Evolutionary conservation across 2,329 filamentous ascomycete genomes (phyloP).

Genomic region (Cercospora citrullina): DNA sequence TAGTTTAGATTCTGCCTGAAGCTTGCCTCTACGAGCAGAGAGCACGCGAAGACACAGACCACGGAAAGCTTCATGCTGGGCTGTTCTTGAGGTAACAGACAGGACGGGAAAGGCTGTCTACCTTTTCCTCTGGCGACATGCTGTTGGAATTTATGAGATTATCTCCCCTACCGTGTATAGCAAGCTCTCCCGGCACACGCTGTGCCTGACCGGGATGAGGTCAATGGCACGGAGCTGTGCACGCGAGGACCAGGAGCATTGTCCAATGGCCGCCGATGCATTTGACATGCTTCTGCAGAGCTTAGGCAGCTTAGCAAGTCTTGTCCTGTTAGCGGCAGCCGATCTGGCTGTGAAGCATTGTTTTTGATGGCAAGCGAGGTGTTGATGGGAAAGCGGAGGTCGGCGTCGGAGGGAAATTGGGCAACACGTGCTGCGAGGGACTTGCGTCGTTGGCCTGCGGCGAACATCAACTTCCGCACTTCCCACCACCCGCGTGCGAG

Average conservation of each 20-base stretch:
- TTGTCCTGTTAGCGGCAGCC: not conserved
- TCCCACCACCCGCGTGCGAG: not conserved
- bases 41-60: conserved; percentile 18
- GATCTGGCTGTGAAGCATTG: not conserved
- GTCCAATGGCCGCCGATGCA: not conserved
- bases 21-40: conserved; percentile 24
- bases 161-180: not conserved
- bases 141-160: not conserved
- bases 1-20: conserved; percentile 63
- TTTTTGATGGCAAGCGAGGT: not conserved
- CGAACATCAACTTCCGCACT: not conserved
- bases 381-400: conserved; percentile 2
- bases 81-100: not conserved
- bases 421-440: not conserved
- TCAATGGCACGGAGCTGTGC: conserved; percentile 8
- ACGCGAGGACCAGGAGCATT: conserved; percentile 2
- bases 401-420: not conserved
- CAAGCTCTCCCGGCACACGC: conserved; percentile 2
- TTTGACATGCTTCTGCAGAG: conserved; percentile 14
- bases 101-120: not conserved
- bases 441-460: not conserved
- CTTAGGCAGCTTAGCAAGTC: conserved; percentile 16
- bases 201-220: conserved; percentile 12
- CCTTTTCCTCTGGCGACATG: not conserved
- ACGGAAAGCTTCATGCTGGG: conserved; percentile 23